Conservation (phyloP, 164 flowering plant species). For the Berberis vulgaris region DNA sequence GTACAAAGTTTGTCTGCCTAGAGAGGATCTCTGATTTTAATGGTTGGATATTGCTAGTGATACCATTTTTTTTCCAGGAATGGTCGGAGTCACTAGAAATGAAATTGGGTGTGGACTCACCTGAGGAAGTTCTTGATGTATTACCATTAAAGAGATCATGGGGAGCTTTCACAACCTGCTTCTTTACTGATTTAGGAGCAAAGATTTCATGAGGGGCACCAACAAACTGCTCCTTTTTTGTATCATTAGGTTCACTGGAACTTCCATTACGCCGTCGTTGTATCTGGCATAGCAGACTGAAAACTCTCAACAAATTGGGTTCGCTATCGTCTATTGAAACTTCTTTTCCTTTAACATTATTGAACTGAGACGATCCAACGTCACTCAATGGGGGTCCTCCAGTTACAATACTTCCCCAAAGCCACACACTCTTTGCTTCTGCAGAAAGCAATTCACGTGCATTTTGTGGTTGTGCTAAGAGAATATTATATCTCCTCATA, state of each 20-base stretch:
- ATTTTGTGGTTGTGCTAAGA: conserved; percentile 73
- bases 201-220: neutral
- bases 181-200: too few relatives aligned
- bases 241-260: conserved; percentile 22
- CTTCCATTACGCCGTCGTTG: conserved; percentile 11
- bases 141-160: conserved; percentile 21
- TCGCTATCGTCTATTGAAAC: conserved; percentile 27
- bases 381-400: conserved; percentile 58
- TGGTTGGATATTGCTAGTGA: conserved; percentile 23
- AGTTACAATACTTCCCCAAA: conserved; percentile 67
- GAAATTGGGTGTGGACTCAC: neutral
- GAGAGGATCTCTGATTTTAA: conserved; percentile 26
- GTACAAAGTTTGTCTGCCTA: conserved; percentile 25
- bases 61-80: conserved; percentile 22
- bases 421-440: conserved; percentile 94
- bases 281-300: conserved; percentile 29
- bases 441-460: conserved; percentile 73
- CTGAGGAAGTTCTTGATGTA: neutral
- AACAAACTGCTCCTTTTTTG: conserved; percentile 28
- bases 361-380: conserved; percentile 32
- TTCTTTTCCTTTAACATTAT: conserved; percentile 25
- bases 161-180: conserved; percentile 20
- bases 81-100: conserved; percentile 20
- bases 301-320: conserved; percentile 29
- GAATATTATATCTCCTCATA: conserved; percentile 86